phyloP scores from a whole-genome alignment of 331 rosid species.

The Dryas integrifolia region DNA sequence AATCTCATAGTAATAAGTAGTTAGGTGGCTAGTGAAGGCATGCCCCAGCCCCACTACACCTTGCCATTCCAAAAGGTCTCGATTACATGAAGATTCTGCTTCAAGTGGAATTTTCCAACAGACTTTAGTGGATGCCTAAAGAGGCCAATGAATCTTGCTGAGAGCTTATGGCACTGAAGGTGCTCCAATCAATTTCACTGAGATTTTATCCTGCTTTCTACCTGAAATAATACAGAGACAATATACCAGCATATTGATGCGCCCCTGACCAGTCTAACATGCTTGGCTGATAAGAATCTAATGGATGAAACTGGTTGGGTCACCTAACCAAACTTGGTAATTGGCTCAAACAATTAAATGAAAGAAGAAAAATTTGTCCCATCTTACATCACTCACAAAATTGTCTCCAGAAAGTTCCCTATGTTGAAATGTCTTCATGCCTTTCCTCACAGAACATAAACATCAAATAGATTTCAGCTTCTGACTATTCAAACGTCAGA shows the following conservation, averaged over 20 bases:
- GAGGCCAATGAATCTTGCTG: conserved; percentile 1
- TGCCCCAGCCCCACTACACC: conserved; percentile 33
- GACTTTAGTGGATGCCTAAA: conserved; percentile 4
- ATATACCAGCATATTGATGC: neutral
- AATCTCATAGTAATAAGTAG: conserved; percentile 23
- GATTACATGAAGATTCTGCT: conserved; percentile 31
- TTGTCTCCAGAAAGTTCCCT: conserved; percentile 27
- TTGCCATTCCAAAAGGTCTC: conserved; percentile 23
- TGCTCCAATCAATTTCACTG: conserved; percentile 14
- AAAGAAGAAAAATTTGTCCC: conserved; percentile 25
- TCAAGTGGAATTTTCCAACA: conserved; percentile 25
- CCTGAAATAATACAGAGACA: neutral
- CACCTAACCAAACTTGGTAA: conserved; percentile 8
- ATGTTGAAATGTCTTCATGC: conserved; percentile 28
- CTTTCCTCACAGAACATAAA: neutral
- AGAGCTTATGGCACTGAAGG: neutral
- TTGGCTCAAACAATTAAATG: conserved; percentile 21
- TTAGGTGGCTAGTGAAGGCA: conserved; percentile 9
- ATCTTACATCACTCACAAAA: conserved; percentile 37
- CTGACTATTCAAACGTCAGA: neutral
- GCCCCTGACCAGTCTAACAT: conserved; percentile 5
- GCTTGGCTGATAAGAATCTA: conserved; percentile 28
- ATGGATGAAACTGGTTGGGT: conserved; percentile 23
- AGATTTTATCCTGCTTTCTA: neutral
- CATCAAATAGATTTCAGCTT: too few relatives aligned